Evolutionary conservation across 139 green algal genomes (phyloP), one percentile per base, ranked within the genome.

Genomic region (Dunaliella sp.): DNA sequence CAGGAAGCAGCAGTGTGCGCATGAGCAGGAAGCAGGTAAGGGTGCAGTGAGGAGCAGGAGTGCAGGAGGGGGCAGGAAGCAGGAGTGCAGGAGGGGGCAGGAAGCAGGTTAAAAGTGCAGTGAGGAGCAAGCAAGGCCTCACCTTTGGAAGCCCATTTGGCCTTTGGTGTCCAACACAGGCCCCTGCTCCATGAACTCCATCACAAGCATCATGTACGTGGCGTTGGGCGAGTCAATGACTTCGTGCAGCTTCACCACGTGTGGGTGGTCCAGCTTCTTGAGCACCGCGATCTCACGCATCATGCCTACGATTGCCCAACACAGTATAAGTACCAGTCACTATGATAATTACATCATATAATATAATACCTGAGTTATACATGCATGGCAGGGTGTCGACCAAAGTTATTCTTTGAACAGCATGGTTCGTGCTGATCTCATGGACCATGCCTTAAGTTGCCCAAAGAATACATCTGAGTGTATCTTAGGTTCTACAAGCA

Each of bases 131-230:
- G n/a, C n/a, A n/a, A n/a, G n/a, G n/a, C n/a, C 90, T 88, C 1
- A 91, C 93, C 32, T 89, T 1, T 78, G 76, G 77, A 94, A 90
- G 25, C 91, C 88, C 30, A 83, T 84, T 80, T 95, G 89, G 28
- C 86, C 59, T 22, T 81, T 83, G 0, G 89, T 93, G 48, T 86
- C 77, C 89, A 96, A 87, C 35, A 97, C 86, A 1, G 91, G 89
- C 3, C 95, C 96, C 16, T 88, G 91, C 89, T 95, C 93, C 80
- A 94, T 91, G 88, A 95, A 97, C 90, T 98, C 95, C 93, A 98
- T 94, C 33, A 98, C 94, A 90, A 98, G 88, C 89, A 97, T 94
- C 83, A 98, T 84, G 90, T 97, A 95, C 30, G 22, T 73, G 32
- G 72, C 83, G 37, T 80, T 80, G 16, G 88, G 88, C 1, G 89